A percentile compares a stretch with the other conserved stretches of the same genome.
Evolutionary conservation across 2,329 filamentous ascomycete species (phyloP).

Genomic region (Arachnopeziza araneosa): DNA sequence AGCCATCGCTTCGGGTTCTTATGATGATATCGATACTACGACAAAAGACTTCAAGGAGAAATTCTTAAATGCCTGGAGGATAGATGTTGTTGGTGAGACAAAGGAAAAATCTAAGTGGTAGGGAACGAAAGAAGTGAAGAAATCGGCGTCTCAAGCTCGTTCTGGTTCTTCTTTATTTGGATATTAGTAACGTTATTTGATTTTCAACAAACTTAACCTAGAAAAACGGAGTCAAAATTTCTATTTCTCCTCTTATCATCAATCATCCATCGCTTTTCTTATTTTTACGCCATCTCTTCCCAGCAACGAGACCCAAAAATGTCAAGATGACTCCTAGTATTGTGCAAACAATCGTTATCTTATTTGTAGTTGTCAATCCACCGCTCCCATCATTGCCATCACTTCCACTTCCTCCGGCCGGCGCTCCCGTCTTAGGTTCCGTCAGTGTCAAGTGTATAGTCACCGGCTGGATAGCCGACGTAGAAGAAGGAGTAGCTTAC

Average conservation of each 20-base stretch:
- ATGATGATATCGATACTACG: constrained; percentile 2
- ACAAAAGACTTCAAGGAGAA: constrained; percentile 10
- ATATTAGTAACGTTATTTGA: no score
- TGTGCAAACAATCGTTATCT: not conserved
- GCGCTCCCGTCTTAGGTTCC: not conserved
- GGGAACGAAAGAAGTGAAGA: not conserved
- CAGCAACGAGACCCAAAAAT: not conserved
- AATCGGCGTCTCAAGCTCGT: not conserved
- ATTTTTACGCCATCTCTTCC: not conserved
- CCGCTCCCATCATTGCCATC: not conserved
- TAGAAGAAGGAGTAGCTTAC: not conserved
- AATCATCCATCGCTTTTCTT: no score
- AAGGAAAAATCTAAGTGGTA: not conserved
- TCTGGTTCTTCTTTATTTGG: not conserved
- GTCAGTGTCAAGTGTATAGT: not conserved
- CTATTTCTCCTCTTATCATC: no score
- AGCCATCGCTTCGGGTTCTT: constrained; percentile 9
- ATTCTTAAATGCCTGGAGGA: constrained; percentile 15
- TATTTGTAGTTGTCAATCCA: not conserved
- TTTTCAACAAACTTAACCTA: not conserved
- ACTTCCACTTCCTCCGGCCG: not conserved
- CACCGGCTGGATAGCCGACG: not conserved
- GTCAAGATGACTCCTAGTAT: not conserved
- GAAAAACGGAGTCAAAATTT: no score
- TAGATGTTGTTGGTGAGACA: constrained; percentile 2